Conservation (phyloP, 768 basidiomycete genomes). For the Trametes cingulata region DNA sequence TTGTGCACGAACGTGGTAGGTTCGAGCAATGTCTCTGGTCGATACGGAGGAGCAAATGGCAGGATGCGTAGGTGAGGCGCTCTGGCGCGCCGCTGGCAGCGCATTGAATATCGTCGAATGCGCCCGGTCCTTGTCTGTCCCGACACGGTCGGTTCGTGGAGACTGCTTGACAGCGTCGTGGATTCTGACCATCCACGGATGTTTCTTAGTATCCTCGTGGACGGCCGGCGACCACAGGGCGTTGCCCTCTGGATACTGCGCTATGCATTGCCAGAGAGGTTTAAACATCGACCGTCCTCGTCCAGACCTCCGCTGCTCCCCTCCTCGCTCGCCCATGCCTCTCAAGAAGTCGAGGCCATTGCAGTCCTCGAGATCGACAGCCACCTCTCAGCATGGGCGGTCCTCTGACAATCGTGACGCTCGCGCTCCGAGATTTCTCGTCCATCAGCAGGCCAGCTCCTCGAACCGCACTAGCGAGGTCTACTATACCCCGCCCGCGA, state of each 20-base stretch:
- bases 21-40: background rate
- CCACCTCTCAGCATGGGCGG: constrained; percentile 15
- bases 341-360: background rate
- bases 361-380: background rate
- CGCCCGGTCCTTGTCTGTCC: constrained; percentile 1
- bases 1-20: background rate
- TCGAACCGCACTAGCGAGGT: constrained; percentile 5
- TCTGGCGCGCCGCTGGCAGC: background rate
- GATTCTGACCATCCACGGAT: background rate
- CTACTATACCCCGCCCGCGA: constrained; percentile 26
- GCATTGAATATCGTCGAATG: background rate
- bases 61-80: constrained; percentile 1
- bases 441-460: background rate
- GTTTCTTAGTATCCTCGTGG: background rate
- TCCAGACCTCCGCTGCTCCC: constrained; percentile 11
- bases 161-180: constrained; percentile 8
- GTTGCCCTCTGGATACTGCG: constrained; percentile 2
- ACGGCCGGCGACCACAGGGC: constrained; percentile 9
- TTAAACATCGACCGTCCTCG: background rate
- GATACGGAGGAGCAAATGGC: background rate
- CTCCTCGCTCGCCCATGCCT: constrained; percentile 14
- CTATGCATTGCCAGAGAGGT: background rate
- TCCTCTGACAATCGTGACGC: background rate
- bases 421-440: constrained; percentile 15
- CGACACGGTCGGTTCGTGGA: background rate